These are phyloP conservation scores for Suillus spraguei DNA, from an alignment of 768 basidiomycete genomes.

Conservation along the genomic window DNA sequence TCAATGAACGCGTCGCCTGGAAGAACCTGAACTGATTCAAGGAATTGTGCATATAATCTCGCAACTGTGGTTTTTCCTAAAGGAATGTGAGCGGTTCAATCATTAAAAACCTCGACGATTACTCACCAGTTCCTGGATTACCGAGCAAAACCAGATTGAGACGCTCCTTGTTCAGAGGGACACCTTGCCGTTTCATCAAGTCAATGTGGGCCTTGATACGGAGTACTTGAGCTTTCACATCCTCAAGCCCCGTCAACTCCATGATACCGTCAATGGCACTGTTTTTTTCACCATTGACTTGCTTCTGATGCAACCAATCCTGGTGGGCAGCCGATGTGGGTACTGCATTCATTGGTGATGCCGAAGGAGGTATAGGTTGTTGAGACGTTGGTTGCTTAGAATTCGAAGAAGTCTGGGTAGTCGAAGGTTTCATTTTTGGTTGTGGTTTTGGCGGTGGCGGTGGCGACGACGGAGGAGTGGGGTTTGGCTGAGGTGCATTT, in stretches of 20 bases:
- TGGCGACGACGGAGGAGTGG: not conserved
- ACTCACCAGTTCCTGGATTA: constrained; percentile 73
- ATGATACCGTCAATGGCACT: constrained; percentile 64
- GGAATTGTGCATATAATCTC: constrained; percentile 61
- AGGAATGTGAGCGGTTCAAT: not conserved
- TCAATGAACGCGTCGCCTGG: constrained; percentile 59
- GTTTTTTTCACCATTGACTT: constrained; percentile 51
- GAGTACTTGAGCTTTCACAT: constrained; percentile 64
- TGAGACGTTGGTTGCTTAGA: not conserved
- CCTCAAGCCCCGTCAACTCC: constrained; percentile 70
- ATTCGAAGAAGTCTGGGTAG: not conserved
- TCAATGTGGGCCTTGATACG: constrained; percentile 62
- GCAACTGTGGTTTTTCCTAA: constrained; percentile 74
- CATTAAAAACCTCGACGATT: not conserved
- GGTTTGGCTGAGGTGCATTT: constrained; percentile 6
- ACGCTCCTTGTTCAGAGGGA: constrained; percentile 54
- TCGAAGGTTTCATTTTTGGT: not conserved
- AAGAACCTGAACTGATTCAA: constrained; percentile 55
- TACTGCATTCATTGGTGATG: not conserved
- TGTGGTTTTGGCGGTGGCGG: not conserved
- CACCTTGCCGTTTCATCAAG: constrained; percentile 51
- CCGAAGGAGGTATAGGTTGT: not conserved
- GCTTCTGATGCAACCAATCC: constrained; percentile 64
- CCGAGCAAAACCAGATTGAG: constrained; percentile 66
- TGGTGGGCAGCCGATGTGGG: constrained; percentile 38